A percentile compares a stretch with the other conserved stretches of the same genome.
phyloP scores from a whole-genome alignment of 2,329 filamentous ascomycete genomes.

The Fusarium miscanthi region DNA sequence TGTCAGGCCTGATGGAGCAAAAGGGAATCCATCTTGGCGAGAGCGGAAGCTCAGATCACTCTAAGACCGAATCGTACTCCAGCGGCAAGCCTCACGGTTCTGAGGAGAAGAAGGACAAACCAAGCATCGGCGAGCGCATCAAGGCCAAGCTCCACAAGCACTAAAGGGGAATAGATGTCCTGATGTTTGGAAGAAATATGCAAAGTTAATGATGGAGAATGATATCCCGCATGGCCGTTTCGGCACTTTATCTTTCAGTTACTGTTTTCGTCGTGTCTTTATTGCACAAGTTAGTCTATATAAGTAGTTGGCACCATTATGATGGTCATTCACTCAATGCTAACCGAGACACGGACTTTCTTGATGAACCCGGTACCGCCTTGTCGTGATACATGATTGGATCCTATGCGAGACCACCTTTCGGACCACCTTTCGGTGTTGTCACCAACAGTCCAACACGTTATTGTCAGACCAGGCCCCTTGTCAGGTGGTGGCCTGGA shows the following conservation, averaged over 20 bases:
- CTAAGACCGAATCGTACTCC: conserved; percentile 16
- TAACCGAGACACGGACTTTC: background rate
- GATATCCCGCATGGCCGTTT: conserved; percentile 27
- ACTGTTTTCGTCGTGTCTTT: background rate
- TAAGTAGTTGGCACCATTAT: background rate
- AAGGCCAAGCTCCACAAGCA: conserved; percentile 74
- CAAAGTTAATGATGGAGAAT: conserved; percentile 29
- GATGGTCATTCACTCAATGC: background rate
- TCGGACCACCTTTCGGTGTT: background rate
- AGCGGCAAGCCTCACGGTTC: conserved; percentile 30
- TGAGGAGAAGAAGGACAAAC: conserved; percentile 55
- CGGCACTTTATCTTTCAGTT: background rate
- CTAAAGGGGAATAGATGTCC: conserved; percentile 34
- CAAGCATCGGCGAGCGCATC: conserved; percentile 70
- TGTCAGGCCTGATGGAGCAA: conserved; percentile 49
- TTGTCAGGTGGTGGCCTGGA: background rate
- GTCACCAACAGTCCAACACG: background rate
- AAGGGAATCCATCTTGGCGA: conserved; percentile 46
- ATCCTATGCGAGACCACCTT: background rate
- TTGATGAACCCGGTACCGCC: background rate
- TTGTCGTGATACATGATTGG: background rate
- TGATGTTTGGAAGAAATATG: background rate
- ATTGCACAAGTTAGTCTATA: background rate
- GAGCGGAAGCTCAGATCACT: background rate
- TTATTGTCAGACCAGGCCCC: background rate